phyloP scores from a whole-genome alignment of 768 basidiomycete genomes.

The Termitomyces sp. region DNA sequence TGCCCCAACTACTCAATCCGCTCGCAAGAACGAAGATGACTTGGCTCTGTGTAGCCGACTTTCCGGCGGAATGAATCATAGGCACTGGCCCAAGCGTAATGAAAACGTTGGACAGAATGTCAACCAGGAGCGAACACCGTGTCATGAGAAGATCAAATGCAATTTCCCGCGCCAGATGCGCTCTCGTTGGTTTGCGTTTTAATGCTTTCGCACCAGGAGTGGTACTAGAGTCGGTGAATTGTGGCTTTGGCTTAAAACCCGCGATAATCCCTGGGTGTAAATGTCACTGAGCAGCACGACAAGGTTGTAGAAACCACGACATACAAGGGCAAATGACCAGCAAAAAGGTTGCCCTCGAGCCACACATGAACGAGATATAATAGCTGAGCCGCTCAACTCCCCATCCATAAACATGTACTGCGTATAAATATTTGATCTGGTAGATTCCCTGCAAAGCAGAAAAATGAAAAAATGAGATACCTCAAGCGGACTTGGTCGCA shows the following conservation, averaged over 20 bases:
- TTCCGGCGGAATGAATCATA: conserved; percentile 18
- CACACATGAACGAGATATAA: conserved; percentile 68
- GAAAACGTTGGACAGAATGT: conserved; percentile 58
- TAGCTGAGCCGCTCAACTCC: conserved; percentile 67
- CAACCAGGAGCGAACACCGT: conserved; percentile 57
- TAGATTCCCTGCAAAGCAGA: conserved; percentile 50
- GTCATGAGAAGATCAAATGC: conserved; percentile 64
- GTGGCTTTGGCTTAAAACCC: conserved; percentile 47
- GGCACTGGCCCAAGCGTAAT: conserved; percentile 52
- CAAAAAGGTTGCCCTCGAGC: conserved; percentile 53
- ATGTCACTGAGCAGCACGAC: not conserved
- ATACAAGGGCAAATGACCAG: conserved; percentile 41
- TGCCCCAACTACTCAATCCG: conserved; percentile 56
- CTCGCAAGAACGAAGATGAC: conserved; percentile 58
- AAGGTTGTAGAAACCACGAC: conserved; percentile 13
- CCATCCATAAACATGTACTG: conserved; percentile 69
- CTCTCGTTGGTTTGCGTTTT: conserved; percentile 44
- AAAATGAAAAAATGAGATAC: not conserved
- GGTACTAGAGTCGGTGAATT: conserved; percentile 4
- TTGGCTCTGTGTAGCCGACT: conserved; percentile 25
- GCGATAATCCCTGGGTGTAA: conserved; percentile 48
- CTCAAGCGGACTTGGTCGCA: conserved; percentile 19
- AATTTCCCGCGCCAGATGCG: conserved; percentile 58
- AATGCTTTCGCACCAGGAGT: not conserved
- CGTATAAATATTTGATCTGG: conserved; percentile 81